Evolutionary conservation across 371 early-diverging fungal species (phyloP), one percentile per base, ranked within the genome.

Genomic region (Funneliformis caledonium): DNA sequence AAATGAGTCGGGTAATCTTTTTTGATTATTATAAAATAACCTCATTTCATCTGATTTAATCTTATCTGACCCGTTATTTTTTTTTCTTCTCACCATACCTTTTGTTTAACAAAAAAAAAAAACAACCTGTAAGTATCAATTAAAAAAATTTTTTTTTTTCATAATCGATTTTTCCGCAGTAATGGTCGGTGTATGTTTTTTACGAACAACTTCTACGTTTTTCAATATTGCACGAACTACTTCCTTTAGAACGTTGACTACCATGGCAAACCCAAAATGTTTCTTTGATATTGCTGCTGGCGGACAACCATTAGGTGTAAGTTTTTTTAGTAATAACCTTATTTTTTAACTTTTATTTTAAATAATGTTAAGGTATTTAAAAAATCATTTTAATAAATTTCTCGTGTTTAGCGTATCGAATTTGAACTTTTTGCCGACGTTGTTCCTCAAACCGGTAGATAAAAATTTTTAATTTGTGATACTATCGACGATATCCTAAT

Each of bases 381-480:
- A 26, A 26, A 26, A 26, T 26, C 26, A 26, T 26, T 26, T 26
- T 26, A 47, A 9, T 72, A n/a, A 22, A n/a, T 56, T 48, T 56
- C 16, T 11, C 6, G 56, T 50, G 69, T 72, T 74, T 33, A 81
- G 65, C 52, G 70, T 10, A 79, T 83, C 52, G 65, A 62, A 10
- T 50, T 82, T 61, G 82, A 80, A 19, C 67, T 84, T 2, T 77
- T 68, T 14, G 82, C 64, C n/a, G 95, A 97, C 83, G 88, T 92
- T 45, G 94, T 94, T 56, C 98, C 99, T 79, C 95, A 92, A 85
- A 99, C 99, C 1, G 79, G 79, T 70, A 48, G 65, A 42, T 2
- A 72, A 43, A 45, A 69, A 8, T n/a, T 22, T 8, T 7, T 5
- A 56, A 5, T 56, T 56, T 19, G 16, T 52, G 19, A 16, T 19